Percentiles rank a stretch among this genome's conserved stretches.
phyloP scores from a whole-genome alignment of 176 grass and related monocot species.

The Leersia perrieri region DNA sequence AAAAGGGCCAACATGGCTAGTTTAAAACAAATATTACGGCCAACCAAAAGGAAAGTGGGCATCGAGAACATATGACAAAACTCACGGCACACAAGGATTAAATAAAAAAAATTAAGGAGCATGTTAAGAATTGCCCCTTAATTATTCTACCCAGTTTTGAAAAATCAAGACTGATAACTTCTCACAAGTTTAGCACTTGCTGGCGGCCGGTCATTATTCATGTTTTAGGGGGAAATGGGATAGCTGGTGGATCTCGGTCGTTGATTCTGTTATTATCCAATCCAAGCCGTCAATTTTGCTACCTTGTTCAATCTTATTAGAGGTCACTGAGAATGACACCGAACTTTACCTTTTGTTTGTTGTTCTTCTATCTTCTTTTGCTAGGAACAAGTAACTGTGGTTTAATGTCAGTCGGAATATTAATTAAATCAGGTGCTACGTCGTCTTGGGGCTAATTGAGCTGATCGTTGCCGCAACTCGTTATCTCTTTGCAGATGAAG shows the following conservation, averaged over 20 bases:
- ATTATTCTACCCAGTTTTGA: too few species aligned
- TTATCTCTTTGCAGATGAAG: neutral
- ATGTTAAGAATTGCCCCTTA: too few species aligned
- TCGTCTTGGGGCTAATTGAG: neutral
- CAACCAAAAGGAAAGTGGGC: too few species aligned
- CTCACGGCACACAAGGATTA: too few species aligned
- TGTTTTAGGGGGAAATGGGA: neutral
- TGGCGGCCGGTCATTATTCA: neutral
- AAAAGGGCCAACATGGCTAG: too few species aligned
- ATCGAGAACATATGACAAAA: too few species aligned
- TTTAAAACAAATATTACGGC: too few species aligned
- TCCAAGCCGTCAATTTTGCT: neutral
- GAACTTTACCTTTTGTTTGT: neutral
- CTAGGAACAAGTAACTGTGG: neutral
- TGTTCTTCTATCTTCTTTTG: neutral
- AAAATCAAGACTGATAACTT: neutral
- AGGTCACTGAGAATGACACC: neutral
- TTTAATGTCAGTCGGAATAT: neutral
- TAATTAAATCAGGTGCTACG: neutral
- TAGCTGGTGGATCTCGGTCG: neutral
- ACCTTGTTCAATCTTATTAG: neutral
- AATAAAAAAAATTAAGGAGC: too few species aligned
- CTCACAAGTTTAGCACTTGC: neutral
- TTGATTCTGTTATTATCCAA: neutral
- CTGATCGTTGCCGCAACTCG: neutral